A percentile compares a stretch with the other conserved stretches of the same genome.
Evolutionary conservation across 2,329 filamentous ascomycete genomes (phyloP).

Genomic region (Apiospora saccharicola): DNA sequence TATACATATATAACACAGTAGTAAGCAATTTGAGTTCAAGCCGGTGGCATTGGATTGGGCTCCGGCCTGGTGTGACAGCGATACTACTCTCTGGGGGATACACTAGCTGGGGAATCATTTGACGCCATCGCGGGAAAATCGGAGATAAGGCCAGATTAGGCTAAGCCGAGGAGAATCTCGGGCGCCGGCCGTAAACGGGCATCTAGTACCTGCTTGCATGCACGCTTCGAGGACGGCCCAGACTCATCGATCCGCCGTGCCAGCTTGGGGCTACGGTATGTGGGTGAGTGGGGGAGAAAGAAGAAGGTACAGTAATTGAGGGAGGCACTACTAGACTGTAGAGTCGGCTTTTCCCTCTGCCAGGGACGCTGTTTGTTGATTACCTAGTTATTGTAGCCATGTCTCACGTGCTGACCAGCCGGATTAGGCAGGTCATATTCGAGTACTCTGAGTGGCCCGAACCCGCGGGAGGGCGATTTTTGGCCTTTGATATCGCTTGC

Average conservation of each 20-base stretch:
- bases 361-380: neutral
- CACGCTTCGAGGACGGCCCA: neutral
- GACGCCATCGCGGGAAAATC: neutral
- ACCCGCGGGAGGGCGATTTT: neutral
- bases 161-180: neutral
- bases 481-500: neutral
- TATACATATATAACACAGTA: neutral
- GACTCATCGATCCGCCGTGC: slow-evolving; percentile 6
- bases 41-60: neutral
- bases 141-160: slow-evolving; percentile 1
- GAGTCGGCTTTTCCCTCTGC: neutral
- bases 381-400: too few species aligned
- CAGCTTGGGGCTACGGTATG: neutral
- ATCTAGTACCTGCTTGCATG: slow-evolving; percentile 3
- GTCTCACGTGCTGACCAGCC: slow-evolving; percentile 16
- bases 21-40: slow-evolving; percentile 2
- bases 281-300: neutral
- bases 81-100: neutral
- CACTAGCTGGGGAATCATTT: slow-evolving; percentile 7
- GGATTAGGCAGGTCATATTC: slow-evolving; percentile 1
- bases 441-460: neutral
- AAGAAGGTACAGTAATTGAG: neutral
- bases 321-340: neutral
- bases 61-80: neutral
- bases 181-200: neutral